Percentiles rank a stretch among this genome's conserved stretches.
These are phyloP conservation scores for Epichloe typhina DNA, from an alignment of 2,329 filamentous ascomycete genomes.

Conservation along the genomic window DNA sequence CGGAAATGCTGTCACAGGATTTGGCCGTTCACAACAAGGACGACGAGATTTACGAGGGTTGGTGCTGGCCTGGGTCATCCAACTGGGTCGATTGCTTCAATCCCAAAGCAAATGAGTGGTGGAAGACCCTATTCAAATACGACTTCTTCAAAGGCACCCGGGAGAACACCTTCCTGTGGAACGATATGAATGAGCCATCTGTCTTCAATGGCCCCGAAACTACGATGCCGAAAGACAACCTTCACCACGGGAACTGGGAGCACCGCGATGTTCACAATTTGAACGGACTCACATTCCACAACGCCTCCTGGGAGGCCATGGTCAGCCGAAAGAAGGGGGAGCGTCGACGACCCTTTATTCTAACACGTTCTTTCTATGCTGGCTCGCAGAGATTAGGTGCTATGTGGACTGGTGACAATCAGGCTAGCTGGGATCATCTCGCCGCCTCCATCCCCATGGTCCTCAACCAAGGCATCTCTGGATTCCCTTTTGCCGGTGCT, in stretches of 20 bases:
- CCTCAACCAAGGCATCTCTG: conserved; percentile 79
- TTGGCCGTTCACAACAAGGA: conserved; percentile 86
- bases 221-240: conserved; percentile 97
- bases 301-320: conserved; percentile 80
- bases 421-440: conserved; percentile 83
- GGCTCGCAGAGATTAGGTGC: conserved; percentile 82
- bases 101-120: conserved; percentile 83
- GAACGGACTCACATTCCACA: conserved; percentile 89
- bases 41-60: conserved; percentile 78
- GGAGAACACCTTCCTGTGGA: conserved; percentile 90
- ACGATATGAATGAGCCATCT: conserved; percentile 99
- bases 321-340: conserved; percentile 78
- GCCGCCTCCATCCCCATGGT: conserved; percentile 88
- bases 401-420: conserved; percentile 99
- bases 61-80: conserved; percentile 97
- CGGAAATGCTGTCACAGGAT: conserved; percentile 73
- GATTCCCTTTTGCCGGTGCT: conserved; percentile 86
- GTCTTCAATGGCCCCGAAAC: conserved; percentile 98
- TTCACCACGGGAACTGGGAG: conserved; percentile 86
- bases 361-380: conserved; percentile 85
- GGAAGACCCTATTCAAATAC: conserved; percentile 79
- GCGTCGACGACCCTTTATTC: conserved; percentile 72
- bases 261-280: conserved; percentile 94
- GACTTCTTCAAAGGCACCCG: conserved; percentile 75
- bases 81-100: conserved; percentile 97